Evolutionary conservation across 176 grass and related monocot genomes (phyloP).

Genomic region (Secale cereale): DNA sequence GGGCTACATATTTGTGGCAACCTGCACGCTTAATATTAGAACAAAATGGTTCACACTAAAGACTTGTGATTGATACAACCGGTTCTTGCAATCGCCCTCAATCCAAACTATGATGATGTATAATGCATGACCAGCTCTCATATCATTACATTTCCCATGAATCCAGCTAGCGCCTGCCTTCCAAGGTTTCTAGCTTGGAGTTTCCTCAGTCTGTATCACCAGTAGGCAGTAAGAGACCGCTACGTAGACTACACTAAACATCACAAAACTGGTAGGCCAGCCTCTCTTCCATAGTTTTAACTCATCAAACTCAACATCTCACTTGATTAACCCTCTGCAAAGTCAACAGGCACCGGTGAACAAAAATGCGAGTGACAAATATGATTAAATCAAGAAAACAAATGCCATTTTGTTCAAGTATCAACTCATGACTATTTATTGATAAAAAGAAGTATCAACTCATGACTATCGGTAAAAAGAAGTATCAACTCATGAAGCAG

Average conservation of each 20-base stretch:
- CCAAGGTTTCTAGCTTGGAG: not conserved
- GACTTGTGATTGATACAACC: not conserved
- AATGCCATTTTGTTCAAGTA: not conserved
- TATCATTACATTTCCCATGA: not conserved
- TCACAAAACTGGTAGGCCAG: not conserved
- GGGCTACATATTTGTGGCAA: not conserved
- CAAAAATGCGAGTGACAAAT: not conserved
- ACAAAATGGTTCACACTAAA: not conserved
- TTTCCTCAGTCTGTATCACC: not conserved
- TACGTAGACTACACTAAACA: not conserved
- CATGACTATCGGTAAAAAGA: not conserved
- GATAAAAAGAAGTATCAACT: not conserved
- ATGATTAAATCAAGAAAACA: not conserved
- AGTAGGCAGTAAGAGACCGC: not conserved
- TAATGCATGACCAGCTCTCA: not conserved
- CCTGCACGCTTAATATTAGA: not conserved
- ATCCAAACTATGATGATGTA: conserved; percentile 2
- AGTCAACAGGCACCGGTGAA: not conserved
- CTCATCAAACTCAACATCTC: not conserved
- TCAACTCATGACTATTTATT: not conserved
- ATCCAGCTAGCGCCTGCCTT: not conserved
- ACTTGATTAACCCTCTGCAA: conserved; percentile 24
- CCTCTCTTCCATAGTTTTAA: not conserved
- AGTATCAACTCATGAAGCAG: not conserved
- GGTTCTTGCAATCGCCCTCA: not conserved